A percentile compares a stretch with the other conserved stretches of the same genome.
Evolutionary conservation across 1,139 yeast genomes (phyloP).

Genomic region (Blastobotrys apis): DNA sequence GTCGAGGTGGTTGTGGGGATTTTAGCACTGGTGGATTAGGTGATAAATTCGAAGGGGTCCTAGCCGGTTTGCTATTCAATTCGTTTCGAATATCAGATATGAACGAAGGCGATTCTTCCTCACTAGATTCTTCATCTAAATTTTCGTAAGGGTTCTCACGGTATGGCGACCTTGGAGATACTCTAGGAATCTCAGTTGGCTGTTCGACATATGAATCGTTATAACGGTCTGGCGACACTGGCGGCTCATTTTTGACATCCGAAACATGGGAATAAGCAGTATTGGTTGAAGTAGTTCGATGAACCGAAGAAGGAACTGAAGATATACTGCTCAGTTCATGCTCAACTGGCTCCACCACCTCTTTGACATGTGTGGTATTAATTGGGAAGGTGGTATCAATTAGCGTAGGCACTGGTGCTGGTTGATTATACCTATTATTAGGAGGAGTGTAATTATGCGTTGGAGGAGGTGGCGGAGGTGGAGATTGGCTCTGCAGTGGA

Average conservation of each 20-base stretch:
- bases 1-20: background rate
- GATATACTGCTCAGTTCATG: slow-evolving; percentile 11
- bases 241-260: slow-evolving; percentile 14
- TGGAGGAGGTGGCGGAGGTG: slow-evolving; percentile 6
- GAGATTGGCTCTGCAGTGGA: background rate
- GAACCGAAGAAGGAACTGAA: slow-evolving; percentile 14
- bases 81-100: slow-evolving; percentile 14
- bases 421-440: background rate
- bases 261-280: slow-evolving; percentile 17
- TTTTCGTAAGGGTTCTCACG: slow-evolving; percentile 8
- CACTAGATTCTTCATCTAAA: slow-evolving; percentile 12
- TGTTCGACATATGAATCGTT: slow-evolving; percentile 4
- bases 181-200: slow-evolving; percentile 5
- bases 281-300: slow-evolving; percentile 17
- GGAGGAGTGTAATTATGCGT: background rate
- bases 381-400: slow-evolving; percentile 12
- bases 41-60: no score
- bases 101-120: slow-evolving; percentile 11
- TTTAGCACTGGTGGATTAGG: background rate
- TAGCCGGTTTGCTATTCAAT: slow-evolving; percentile 10
- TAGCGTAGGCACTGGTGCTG: slow-evolving; percentile 3
- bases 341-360: slow-evolving; percentile 13
- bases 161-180: slow-evolving; percentile 5
- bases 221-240: slow-evolving; percentile 6
- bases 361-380: slow-evolving; percentile 12